Evolutionary conservation across 768 basidiomycete genomes (phyloP).

Genomic region (Suillus discolor): DNA sequence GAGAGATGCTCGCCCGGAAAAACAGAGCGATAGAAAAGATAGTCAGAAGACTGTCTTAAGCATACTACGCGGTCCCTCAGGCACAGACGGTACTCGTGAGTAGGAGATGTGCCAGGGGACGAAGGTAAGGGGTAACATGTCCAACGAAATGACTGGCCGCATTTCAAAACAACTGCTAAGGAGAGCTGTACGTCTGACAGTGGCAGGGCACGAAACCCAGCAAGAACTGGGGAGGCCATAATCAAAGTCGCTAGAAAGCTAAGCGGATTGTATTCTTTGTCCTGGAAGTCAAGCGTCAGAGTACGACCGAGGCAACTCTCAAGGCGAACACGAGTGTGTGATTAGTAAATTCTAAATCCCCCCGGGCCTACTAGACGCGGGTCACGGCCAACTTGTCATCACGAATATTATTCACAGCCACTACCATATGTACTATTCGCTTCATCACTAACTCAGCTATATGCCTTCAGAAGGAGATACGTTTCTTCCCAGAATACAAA

Average conservation of each 20-base stretch:
- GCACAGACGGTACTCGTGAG: conserved; percentile 79
- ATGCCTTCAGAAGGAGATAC: conserved; percentile 60
- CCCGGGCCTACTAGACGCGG: neutral
- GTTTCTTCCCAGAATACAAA: conserved; percentile 77
- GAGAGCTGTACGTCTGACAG: conserved; percentile 70
- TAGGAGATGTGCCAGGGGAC: conserved; percentile 19
- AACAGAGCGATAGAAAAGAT: conserved; percentile 70
- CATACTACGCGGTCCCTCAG: conserved; percentile 84
- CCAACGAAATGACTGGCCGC: conserved; percentile 90
- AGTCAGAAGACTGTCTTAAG: conserved; percentile 66
- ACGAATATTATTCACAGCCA: conserved; percentile 2
- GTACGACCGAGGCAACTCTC: neutral
- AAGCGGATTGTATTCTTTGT: neutral
- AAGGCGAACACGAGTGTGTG: neutral
- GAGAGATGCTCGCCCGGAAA: conserved; percentile 52
- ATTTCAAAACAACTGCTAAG: conserved; percentile 76
- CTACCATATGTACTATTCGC: neutral
- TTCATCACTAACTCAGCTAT: neutral
- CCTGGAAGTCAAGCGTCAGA: neutral
- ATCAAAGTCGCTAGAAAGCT: neutral
- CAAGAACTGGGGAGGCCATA: conserved; percentile 15
- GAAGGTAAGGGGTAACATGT: conserved; percentile 46
- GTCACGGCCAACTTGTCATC: neutral
- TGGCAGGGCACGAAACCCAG: conserved; percentile 60
- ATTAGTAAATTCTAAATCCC: neutral